These are phyloP conservation scores for Cyclotella kingstonii DNA, from an alignment of 108 stramenopile species.

Conservation along the genomic window DNA sequence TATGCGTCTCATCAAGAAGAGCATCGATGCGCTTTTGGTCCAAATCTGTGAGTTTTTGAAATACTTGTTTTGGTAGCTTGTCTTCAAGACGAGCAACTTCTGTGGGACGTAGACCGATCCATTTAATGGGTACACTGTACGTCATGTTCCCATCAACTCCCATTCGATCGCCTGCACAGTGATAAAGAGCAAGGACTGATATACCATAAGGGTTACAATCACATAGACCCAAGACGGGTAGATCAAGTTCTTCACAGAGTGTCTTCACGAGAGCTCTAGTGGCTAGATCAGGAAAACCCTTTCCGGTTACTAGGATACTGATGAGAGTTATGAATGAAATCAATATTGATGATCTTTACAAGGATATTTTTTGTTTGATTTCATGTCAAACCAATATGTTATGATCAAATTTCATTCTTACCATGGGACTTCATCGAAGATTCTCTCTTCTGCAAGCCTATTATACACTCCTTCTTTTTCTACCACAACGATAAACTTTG, in stretches of 20 bases:
- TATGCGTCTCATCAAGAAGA: slow-evolving; percentile 32
- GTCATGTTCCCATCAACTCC: slow-evolving; percentile 44
- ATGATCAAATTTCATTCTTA: not conserved
- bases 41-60: slow-evolving; percentile 57
- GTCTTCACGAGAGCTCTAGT: slow-evolving; percentile 74
- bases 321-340: not conserved
- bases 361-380: too few species aligned
- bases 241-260: slow-evolving; percentile 50
- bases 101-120: slow-evolving; percentile 77
- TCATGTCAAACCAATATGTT: too few species aligned
- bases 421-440: slow-evolving; percentile 83
- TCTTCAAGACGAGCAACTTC: slow-evolving; percentile 37
- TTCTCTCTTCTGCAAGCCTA: slow-evolving; percentile 90
- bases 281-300: slow-evolving; percentile 94
- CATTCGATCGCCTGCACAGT: slow-evolving; percentile 42
- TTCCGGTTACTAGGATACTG: slow-evolving; percentile 93
- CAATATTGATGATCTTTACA: not conserved
- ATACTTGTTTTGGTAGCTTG: slow-evolving; percentile 30
- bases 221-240: slow-evolving; percentile 76
- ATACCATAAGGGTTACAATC: slow-evolving; percentile 87
- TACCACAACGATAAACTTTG: slow-evolving; percentile 86
- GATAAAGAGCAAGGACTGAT: slow-evolving; percentile 68
- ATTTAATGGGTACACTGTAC: slow-evolving; percentile 58
- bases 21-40: slow-evolving; percentile 58
- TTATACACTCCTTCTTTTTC: slow-evolving; percentile 98